Evolutionary conservation across 768 basidiomycete genomes (phyloP), one percentile per base, ranked within the genome.

Genomic region (Russula olivacea): DNA sequence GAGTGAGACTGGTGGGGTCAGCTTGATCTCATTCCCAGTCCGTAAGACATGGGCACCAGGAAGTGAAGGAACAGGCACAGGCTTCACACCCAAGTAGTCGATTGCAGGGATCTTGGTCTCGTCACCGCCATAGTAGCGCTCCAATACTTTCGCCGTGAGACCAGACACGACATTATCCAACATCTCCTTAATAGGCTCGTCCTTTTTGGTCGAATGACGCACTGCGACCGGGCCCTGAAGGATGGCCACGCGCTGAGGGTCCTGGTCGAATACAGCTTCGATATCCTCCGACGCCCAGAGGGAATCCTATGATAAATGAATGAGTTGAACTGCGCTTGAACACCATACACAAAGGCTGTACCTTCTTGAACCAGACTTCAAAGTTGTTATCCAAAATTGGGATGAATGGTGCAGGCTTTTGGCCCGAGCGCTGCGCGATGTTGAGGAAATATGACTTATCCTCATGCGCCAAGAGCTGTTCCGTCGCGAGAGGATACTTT

Each of bases 291-390:
- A 91, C 45, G 91, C 90, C 95, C 96, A 98, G 12, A 98, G 84
- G 8, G 96, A 98, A 74, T 98, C 96, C 91, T 93, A 68, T 68
- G 64, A 65, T 55, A 21, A 43, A 43, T 48, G 28, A 61, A 51
- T 71, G 40, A 68, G 61, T 58, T 53, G 19, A 41, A 52, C 45
- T 25, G 28, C 34, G 11, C 12, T 4, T 25, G 55, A 50, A 23
- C 54, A 21, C 60, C 53, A 25, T 54, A 49, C 40, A 32, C 6
- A 34, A 40, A 48, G 11, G 66, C 3, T 80, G 45, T 64, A 90
- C 92, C 88, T 99, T 99, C 83, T 99, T 98, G 80, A 99, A 98
- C 97, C 97, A 99, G 56, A 98, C 94, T 73, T 95, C 93, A 71
- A 98, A 98, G 68, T 76, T 86, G 23, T 87, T 85, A 72, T 98